Percentiles rank a stretch among this genome's conserved stretches.
These are phyloP conservation scores for Cerrena zonata DNA, from an alignment of 1,284 basidiomycete genomes.

Conservation along the genomic window DNA sequence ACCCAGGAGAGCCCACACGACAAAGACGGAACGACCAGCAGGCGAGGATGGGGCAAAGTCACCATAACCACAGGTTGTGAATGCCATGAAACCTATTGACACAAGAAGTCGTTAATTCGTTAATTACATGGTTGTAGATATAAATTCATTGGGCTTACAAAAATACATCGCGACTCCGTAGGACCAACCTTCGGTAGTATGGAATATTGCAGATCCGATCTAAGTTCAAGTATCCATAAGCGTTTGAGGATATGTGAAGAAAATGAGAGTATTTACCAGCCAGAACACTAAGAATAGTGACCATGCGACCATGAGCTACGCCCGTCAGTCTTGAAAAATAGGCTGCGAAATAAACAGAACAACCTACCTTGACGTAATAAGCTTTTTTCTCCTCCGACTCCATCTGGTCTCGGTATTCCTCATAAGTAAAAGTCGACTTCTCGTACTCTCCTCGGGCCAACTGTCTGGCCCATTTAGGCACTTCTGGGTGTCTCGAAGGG, in stretches of 20 bases:
- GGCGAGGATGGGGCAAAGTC: constrained; percentile 58
- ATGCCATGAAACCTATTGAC: constrained; percentile 42
- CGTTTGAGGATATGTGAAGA: too few species aligned
- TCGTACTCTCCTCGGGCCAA: background rate
- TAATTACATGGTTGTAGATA: constrained; percentile 1
- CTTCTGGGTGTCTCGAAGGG: background rate
- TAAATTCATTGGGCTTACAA: constrained; percentile 41
- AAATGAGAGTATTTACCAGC: constrained; percentile 34
- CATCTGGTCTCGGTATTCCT: constrained; percentile 19
- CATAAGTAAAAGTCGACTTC: constrained; percentile 15
- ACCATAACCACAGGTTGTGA: constrained; percentile 69
- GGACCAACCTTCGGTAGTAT: constrained; percentile 44
- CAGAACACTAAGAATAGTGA: constrained; percentile 52
- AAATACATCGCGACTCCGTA: constrained; percentile 63
- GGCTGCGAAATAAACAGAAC: background rate
- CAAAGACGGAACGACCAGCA: constrained; percentile 71
- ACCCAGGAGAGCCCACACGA: constrained; percentile 76
- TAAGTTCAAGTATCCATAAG: too few species aligned
- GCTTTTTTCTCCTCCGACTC: constrained; percentile 41
- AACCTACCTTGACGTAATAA: constrained; percentile 40
- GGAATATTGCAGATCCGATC: constrained; percentile 55
- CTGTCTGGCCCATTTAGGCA: background rate
- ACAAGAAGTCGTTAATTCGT: constrained; percentile 15
- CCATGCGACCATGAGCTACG: constrained; percentile 39
- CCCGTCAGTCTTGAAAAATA: background rate